Conservation (phyloP, 768 basidiomycete genomes). For the Ramaria rubella region DNA sequence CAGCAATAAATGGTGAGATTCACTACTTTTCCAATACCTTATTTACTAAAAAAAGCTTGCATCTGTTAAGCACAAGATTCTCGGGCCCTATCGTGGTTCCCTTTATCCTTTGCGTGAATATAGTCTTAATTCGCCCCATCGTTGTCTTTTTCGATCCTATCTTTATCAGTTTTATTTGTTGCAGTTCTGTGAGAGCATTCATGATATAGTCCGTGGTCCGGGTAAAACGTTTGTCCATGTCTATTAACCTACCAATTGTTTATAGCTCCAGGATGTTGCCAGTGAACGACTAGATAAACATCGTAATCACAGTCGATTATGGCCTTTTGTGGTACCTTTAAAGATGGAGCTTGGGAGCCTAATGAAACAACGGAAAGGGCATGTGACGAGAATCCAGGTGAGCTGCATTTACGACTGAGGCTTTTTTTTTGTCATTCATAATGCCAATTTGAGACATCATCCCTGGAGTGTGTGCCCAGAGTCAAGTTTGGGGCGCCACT, state of each 20-base stretch:
- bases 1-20: constrained; percentile 41
- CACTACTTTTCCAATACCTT: no score
- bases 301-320: constrained; percentile 37
- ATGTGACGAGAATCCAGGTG: constrained; percentile 67
- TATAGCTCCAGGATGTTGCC: constrained; percentile 57
- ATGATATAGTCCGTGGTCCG: constrained; percentile 35
- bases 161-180: constrained; percentile 57
- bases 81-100: constrained; percentile 54
- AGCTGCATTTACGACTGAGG: constrained; percentile 1
- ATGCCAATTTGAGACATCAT: constrained; percentile 40
- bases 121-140: constrained; percentile 51
- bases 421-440: neutral
- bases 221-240: no score
- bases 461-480: constrained; percentile 42
- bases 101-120: constrained; percentile 33
- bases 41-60: neutral
- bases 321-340: constrained; percentile 45
- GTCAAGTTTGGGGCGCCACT: constrained; percentile 50
- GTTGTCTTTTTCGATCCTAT: constrained; percentile 67
- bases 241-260: no score
- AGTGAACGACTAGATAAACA: constrained; percentile 48
- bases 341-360: constrained; percentile 40
- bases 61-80: constrained; percentile 35
- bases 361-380: constrained; percentile 37
- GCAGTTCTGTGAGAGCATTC: constrained; percentile 28